These are phyloP conservation scores for Vigna angularis DNA, from an alignment of 306 rosid genomes.

Conservation along the genomic window DNA sequence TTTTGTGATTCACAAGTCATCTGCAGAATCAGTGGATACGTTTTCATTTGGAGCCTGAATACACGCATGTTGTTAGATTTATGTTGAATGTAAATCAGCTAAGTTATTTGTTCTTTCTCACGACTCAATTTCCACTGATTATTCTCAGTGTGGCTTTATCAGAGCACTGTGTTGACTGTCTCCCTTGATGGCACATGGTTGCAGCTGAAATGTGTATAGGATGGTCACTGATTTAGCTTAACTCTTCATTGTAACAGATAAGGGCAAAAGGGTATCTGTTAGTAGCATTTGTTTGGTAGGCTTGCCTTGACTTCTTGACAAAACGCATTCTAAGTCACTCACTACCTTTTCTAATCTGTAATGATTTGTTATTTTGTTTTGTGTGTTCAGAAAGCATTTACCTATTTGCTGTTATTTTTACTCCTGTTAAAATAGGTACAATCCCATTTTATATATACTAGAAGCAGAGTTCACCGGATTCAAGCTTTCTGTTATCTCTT, in stretches of 20 bases:
- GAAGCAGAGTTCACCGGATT: conserved; percentile 27
- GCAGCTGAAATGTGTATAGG: conserved; percentile 33
- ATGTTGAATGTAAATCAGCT: conserved; percentile 47
- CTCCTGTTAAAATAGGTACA: conserved; percentile 8
- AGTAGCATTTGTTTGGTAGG: conserved; percentile 17
- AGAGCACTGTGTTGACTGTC: neutral
- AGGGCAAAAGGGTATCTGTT: conserved; percentile 28
- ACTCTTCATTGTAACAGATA: conserved; percentile 27
- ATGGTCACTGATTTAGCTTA: conserved; percentile 15
- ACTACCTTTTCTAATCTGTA: neutral
- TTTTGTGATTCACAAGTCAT: conserved; percentile 26
- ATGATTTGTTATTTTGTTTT: conserved; percentile 19
- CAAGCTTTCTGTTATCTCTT: neutral
- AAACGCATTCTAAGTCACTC: conserved; percentile 5
- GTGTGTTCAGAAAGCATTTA: conserved; percentile 3
- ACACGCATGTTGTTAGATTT: conserved; percentile 42
- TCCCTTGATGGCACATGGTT: conserved; percentile 8
- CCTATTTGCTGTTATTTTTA: conserved; percentile 9
- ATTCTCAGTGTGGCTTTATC: conserved; percentile 2
- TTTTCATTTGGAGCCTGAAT: conserved; percentile 34
- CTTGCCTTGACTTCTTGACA: conserved; percentile 26
- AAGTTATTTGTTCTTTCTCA: conserved; percentile 34
- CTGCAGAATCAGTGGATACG: conserved; percentile 31
- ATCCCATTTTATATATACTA: conserved; percentile 24
- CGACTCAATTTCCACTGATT: conserved; percentile 38